A percentile compares a stretch with the other conserved stretches of the same genome.
phyloP scores from a whole-genome alignment of 176 grass and related monocot species.

The Oryza nivara region DNA sequence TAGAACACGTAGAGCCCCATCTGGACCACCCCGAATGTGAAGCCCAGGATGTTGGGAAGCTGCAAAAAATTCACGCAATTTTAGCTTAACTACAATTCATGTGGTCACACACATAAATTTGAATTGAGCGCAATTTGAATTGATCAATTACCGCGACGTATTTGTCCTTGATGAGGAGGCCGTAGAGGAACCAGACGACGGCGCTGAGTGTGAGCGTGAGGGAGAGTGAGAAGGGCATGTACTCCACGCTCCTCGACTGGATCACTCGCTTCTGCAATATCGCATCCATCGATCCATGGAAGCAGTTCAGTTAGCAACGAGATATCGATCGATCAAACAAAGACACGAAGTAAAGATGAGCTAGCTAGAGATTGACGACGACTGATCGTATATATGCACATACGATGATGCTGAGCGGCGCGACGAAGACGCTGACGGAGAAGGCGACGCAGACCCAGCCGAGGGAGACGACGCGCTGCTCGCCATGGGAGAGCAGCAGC shows the following conservation, averaged over 20 bases:
- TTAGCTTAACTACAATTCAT: background rate
- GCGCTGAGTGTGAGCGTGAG: conserved; percentile 85
- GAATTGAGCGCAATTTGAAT: too few relatives aligned
- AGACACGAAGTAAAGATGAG: background rate
- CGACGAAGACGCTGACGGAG: conserved; percentile 74
- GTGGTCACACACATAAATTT: background rate
- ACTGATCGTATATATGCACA: background rate
- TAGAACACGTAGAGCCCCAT: conserved; percentile 72
- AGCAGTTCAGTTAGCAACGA: background rate
- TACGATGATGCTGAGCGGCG: conserved; percentile 74
- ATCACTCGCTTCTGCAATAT: conserved; percentile 66
- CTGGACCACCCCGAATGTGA: conserved; percentile 68
- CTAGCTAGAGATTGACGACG: too few relatives aligned
- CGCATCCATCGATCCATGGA: background rate
- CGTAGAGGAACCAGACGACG: conserved; percentile 84
- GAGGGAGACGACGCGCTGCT: conserved; percentile 34
- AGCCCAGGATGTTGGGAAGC: conserved; percentile 79
- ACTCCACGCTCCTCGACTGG: conserved; percentile 76
- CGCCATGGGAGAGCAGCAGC: conserved; percentile 47
- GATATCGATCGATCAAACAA: background rate
- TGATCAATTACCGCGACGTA: conserved; percentile 74
- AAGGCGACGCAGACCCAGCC: conserved; percentile 84
- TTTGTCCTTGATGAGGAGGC: conserved; percentile 77
- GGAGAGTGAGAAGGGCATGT: conserved; percentile 89
- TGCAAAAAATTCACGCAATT: background rate